A percentile compares a stretch with the other conserved stretches of the same genome.
Conservation (phyloP, 176 grass and related monocot genomes). For the Ampelocalamus luodianensis region DNA sequence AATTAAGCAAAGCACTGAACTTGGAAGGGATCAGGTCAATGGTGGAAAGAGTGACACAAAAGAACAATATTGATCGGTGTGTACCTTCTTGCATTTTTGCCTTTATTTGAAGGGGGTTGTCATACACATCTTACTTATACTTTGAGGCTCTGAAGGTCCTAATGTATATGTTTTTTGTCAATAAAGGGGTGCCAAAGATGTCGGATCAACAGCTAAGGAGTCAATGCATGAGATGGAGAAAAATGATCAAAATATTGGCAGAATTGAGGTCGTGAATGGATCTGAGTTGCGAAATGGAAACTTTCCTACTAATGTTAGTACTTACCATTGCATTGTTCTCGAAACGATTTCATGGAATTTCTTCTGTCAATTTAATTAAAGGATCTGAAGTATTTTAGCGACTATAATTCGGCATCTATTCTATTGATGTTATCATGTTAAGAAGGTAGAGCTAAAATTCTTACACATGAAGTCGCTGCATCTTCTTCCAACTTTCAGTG, state of each 20-base stretch:
- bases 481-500: not conserved
- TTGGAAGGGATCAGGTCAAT: slow-evolving; percentile 69
- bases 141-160: slow-evolving; percentile 21
- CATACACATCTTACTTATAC: slow-evolving; percentile 11
- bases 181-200: slow-evolving; percentile 59
- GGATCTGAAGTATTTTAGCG: not conserved
- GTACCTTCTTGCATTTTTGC: slow-evolving; percentile 15
- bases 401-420: not conserved
- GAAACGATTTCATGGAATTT: not conserved
- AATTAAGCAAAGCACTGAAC: slow-evolving; percentile 68
- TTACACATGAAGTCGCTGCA: not conserved
- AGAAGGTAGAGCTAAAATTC: not conserved
- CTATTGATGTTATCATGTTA: not conserved
- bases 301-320: slow-evolving; percentile 58
- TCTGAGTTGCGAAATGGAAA: slow-evolving; percentile 62
- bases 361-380: not conserved
- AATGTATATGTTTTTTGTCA: slow-evolving; percentile 33
- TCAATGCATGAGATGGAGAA: slow-evolving; percentile 42
- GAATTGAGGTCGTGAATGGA: slow-evolving; percentile 49
- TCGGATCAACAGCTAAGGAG: slow-evolving; percentile 57
- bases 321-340: slow-evolving; percentile 32
- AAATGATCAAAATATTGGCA: slow-evolving; percentile 49
- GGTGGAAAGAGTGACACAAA: slow-evolving; percentile 60
- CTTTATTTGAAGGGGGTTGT: slow-evolving; percentile 2
- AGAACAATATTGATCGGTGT: slow-evolving; percentile 63